Conservation (phyloP, 495 filamentous ascomycete genomes). For the Chaetomium cochliodes region DNA sequence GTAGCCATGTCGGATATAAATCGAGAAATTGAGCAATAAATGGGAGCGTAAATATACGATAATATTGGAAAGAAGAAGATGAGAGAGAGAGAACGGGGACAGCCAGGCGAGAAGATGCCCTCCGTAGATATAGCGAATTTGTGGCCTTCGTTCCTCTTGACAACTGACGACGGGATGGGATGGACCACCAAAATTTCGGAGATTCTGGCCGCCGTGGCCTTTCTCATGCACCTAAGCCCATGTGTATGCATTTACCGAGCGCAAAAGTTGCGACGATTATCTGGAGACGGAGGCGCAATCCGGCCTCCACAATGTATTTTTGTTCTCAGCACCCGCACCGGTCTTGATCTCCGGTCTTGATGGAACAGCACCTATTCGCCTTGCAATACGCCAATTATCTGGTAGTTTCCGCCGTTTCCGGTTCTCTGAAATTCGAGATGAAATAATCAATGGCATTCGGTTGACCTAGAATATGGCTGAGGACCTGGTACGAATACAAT, state of each 20-base stretch:
- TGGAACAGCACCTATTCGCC: no score
- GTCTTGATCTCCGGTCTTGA: no score
- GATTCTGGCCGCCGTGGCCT: conserved; percentile 24
- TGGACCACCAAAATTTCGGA: neutral
- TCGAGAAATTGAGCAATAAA: neutral
- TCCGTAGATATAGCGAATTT: neutral
- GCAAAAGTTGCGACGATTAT: neutral
- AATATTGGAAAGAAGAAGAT: neutral
- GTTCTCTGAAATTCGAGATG: no score
- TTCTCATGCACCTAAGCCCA: neutral
- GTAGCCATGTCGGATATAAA: conserved; percentile 36
- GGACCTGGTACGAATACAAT: neutral
- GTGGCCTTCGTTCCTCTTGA: neutral
- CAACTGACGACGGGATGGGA: neutral
- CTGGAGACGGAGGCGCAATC: neutral
- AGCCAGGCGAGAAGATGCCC: neutral
- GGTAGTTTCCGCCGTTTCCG: no score
- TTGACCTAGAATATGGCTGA: no score
- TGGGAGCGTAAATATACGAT: neutral
- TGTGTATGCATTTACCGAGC: neutral
- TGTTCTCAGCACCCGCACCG: no score
- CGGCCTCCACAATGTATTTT: neutral
- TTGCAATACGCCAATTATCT: no score
- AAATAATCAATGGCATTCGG: no score
- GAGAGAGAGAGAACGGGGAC: neutral